Conservation (phyloP, 177 flowering plant species). For the Vitis hybrid region DNA sequence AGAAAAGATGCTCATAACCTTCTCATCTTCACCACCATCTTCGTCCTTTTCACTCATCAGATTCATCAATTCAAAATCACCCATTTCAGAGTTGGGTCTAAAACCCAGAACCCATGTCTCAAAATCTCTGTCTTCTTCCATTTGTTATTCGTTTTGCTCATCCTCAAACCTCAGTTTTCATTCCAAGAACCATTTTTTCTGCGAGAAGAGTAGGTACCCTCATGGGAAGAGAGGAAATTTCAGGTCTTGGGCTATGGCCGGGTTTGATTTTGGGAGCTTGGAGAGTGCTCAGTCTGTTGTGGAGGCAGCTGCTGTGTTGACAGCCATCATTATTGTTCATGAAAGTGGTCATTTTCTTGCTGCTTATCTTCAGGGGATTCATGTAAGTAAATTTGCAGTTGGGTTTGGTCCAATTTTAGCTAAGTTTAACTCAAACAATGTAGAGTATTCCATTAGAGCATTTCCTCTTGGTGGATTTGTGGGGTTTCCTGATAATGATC, state of each 20-base stretch:
- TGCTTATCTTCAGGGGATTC: conserved; percentile 91
- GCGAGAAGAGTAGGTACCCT: conserved; percentile 21
- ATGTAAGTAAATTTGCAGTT: conserved; percentile 93
- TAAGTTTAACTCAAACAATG: conserved; percentile 83
- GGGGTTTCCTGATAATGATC: conserved; percentile 98
- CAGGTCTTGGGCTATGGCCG: conserved; percentile 45
- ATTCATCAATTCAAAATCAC: conserved; percentile 27
- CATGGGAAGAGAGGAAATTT: conserved; percentile 29
- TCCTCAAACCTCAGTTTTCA: conserved; percentile 19
- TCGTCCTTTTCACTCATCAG: conserved; percentile 27
- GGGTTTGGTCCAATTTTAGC: conserved; percentile 98
- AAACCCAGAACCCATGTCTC: conserved; percentile 42
- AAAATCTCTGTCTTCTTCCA: conserved; percentile 33
- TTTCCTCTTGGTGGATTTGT: conserved; percentile 97
- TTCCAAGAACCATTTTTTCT: conserved; percentile 28
- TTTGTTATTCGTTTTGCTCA: conserved; percentile 15
- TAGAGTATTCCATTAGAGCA: conserved; percentile 92
- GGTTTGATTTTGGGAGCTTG: conserved; percentile 49
- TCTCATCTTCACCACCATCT: conserved; percentile 35
- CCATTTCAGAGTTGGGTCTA: conserved; percentile 14
- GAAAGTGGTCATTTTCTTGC: conserved; percentile 95
- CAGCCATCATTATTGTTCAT: conserved; percentile 84
- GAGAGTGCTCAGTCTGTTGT: conserved; percentile 74
- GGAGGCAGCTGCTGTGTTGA: conserved; percentile 73
- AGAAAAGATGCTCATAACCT: conserved; percentile 38